phyloP scores from a whole-genome alignment of 306 rosid genomes.

The Notholithocarpus densiflorus region DNA sequence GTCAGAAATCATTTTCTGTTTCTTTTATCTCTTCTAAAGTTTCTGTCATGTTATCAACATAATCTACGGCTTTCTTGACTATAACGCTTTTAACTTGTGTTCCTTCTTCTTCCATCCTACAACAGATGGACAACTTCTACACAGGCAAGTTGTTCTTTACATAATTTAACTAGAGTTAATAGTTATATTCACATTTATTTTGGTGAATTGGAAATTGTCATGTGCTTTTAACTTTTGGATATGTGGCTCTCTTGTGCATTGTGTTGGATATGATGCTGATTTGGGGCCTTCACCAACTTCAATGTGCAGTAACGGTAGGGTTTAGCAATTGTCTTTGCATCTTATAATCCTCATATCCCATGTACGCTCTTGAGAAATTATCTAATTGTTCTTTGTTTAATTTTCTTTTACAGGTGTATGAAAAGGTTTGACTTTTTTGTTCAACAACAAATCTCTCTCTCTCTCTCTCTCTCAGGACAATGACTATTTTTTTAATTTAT shows the following conservation, averaged over 20 bases:
- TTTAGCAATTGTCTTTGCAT: constrained; percentile 19
- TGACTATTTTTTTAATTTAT: neutral
- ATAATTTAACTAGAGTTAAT: constrained; percentile 12
- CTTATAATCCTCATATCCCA: neutral
- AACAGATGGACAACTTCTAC: constrained; percentile 99
- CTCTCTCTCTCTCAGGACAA: constrained; percentile 12
- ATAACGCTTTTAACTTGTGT: constrained; percentile 24
- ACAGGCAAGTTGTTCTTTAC: constrained; percentile 59
- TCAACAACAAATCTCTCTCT: constrained; percentile 14
- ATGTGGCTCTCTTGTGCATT: constrained; percentile 32
- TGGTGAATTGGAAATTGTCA: constrained; percentile 4
- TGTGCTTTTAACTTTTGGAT: constrained; percentile 32
- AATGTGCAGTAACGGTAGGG: constrained; percentile 87
- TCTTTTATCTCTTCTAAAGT: neutral
- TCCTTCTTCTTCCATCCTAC: constrained; percentile 22
- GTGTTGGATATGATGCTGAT: constrained; percentile 36
- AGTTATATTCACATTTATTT: constrained; percentile 4
- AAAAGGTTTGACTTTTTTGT: constrained; percentile 62
- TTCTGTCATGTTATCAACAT: constrained; percentile 6
- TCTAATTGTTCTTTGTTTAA: constrained; percentile 30
- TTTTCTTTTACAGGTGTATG: constrained; percentile 78
- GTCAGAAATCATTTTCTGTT: constrained; percentile 41
- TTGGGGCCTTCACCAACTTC: constrained; percentile 45
- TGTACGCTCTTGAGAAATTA: constrained; percentile 12
- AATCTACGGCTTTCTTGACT: neutral